phyloP scores from a whole-genome alignment of 768 basidiomycete genomes.

The Mrakia hoshinonis region DNA sequence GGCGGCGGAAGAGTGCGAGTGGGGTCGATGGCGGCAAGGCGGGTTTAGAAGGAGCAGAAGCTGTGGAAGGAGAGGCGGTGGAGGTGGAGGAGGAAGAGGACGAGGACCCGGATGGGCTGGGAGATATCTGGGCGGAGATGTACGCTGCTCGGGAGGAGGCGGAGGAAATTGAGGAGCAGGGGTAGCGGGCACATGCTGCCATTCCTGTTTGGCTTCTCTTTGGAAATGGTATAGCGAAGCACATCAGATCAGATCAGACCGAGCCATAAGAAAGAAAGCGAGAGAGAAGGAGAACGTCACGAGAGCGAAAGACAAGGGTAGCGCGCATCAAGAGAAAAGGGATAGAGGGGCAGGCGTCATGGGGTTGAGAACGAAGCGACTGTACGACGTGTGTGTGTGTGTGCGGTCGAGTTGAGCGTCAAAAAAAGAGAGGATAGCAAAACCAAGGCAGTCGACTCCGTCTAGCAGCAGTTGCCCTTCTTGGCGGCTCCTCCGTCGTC shows the following conservation, averaged over 20 bases:
- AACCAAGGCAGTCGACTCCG: not conserved
- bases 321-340: too few species aligned
- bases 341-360: too few species aligned
- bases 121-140: constrained; percentile 5
- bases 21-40: too few species aligned
- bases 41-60: not conserved
- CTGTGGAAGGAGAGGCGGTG: not conserved
- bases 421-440: not conserved
- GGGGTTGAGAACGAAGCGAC: too few species aligned
- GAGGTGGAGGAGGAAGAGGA: not conserved
- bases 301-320: not conserved
- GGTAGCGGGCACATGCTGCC: too few species aligned
- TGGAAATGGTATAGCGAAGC: too few species aligned
- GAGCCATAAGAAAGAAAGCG: not conserved
- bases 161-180: not conserved
- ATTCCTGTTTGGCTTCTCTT: too few species aligned
- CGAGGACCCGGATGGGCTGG: not conserved
- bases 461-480: constrained; percentile 44
- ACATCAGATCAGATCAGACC: too few species aligned
- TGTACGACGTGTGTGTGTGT: too few species aligned
- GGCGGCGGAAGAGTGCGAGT: not conserved
- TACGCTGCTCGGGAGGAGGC: not conserved
- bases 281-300: not conserved
- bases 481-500: constrained; percentile 43
- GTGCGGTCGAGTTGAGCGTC: too few species aligned